Evolutionary conservation across 495 filamentous ascomycete genomes (phyloP), one percentile per base, ranked within the genome.

Genomic region (Cetradonia linearis): DNA sequence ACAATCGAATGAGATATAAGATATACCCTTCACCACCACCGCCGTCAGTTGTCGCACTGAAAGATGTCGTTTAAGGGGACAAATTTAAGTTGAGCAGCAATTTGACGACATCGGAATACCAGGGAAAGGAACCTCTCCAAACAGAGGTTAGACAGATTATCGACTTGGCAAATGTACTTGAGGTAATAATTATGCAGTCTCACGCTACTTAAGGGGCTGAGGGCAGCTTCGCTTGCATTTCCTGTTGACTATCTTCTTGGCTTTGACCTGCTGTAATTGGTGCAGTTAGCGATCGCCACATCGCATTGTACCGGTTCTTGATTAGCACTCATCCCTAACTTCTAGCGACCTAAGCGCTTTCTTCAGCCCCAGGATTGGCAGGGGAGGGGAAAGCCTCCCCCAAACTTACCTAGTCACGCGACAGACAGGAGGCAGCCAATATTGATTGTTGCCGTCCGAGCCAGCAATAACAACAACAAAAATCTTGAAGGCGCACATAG

Each of bases 191-290:
- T 13, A 13, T 23, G 25, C 42, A 23, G n/a, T 2, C 40, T 23
- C 7, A 46, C 23, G 10, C 42, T 23, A 23, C n/a, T 10, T 11
- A n/a, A 20, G 42, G 9, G 25, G 20, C 42, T 25, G 42, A 10
- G 9, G 42, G 42, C 10, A 0, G 10, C 9, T 36, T 53, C 11
- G 49, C 16, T 14, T 14, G 49, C 27, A 53, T 53, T 5, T 20
- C 28, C 50, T 46, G 42, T 46, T 46, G 42, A 1, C 42, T 46
- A 46, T 33, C 50, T 31, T 34, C 49, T 53, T 53, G 25, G 42
- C 42, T n/a, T 9, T 20, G 42, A n/a, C 42, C 6, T 23, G 9
- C 42, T 46, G 42, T 20, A 25, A 25, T 53, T 20, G 28, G 49
- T 33, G 30, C 18, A 53, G n/a, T 31, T 53, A 28, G 31, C 50